Conservation (phyloP, 106 monocot species). For the Narthecium ossifragum region DNA sequence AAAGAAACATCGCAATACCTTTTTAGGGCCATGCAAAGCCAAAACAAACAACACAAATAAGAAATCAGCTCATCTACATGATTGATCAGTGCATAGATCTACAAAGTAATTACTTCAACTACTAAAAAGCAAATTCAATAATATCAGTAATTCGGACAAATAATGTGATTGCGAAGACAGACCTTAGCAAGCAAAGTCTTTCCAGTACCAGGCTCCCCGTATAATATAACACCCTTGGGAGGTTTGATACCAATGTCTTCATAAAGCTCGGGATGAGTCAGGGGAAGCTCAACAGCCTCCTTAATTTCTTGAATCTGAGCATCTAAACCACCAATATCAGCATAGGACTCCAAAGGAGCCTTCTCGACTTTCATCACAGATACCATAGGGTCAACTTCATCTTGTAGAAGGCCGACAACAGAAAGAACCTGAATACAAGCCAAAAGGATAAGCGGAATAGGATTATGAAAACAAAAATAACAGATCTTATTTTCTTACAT, state of each 20-base stretch:
- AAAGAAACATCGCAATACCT: too few species aligned
- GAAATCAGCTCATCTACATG: too few species aligned
- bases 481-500: too few species aligned
- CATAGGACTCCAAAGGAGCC: constrained; percentile 92
- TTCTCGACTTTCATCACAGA: constrained; percentile 99
- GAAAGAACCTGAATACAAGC: constrained; percentile 91
- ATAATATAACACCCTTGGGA: constrained; percentile 93
- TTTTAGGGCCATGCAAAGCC: too few species aligned
- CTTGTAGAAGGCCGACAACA: constrained; percentile 91
- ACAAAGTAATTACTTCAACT: too few species aligned
- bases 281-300: constrained; percentile 93
- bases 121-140: too few species aligned
- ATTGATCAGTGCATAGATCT: too few species aligned
- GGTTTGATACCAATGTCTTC: constrained; percentile 96
- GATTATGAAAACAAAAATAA: too few species aligned
- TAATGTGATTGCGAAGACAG: constrained; percentile 1
- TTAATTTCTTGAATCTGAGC: constrained; percentile 98
- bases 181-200: constrained; percentile 97
- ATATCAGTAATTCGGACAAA: background rate
- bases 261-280: constrained; percentile 96
- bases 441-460: too few species aligned
- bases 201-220: constrained; percentile 95
- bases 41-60: too few species aligned
- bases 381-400: constrained; percentile 98
- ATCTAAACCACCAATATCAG: constrained; percentile 95